Base-by-base conservation (phyloP, 352 stramenopile genomes). In the Phytopythium sindhum region DNA sequence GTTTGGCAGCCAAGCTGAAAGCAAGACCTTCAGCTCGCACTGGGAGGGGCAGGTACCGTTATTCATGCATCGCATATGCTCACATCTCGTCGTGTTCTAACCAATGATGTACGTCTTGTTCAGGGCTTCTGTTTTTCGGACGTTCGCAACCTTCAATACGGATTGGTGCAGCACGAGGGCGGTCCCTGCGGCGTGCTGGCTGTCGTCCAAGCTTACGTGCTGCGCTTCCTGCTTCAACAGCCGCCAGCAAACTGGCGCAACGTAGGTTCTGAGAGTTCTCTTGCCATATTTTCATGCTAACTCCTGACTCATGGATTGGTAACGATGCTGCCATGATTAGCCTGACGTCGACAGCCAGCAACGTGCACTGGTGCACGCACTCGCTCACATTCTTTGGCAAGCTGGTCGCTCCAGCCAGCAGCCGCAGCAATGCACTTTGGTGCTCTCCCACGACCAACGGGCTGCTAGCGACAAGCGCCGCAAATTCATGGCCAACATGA, bases 171-270 rank as follows among this genome's bases (percentile, higher is more conserved):
- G 75, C 65, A 86, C 55, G 86, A 98, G 66, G 96, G 96, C 37
- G 96, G 96, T 4, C 96, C 96, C 4, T 99, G 96, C 63, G 96
- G 96, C 19, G 92, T 98, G 1, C 79, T 99, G 17, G 96, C 96
- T 14, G 89, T 96, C 8, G 80, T 98, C 1, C 95, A 98, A 68
- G 96, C 85, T 0, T 97, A 97, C 61, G 79, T 97, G 28, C 67
- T 98, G 37, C 74, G 77, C 31, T 88, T 92, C 52, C 67, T 98
- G 17, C 60, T 90, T 19, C 68, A 77, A 23, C 67, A 68, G 6
- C 64, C 60, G 28, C 53, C 65, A 42, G 57, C 61, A 17, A 69
- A 89, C 60, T 94, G 82, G 82, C 78, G 83, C 52, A 89, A 92
- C 48, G 82, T 90, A 73, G 55, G 75, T 75, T n/a, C 44, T 5